Percentiles rank a stretch among this genome's conserved stretches.
phyloP scores from a whole-genome alignment of 108 stramenopile species.

The Seminavis robusta region DNA sequence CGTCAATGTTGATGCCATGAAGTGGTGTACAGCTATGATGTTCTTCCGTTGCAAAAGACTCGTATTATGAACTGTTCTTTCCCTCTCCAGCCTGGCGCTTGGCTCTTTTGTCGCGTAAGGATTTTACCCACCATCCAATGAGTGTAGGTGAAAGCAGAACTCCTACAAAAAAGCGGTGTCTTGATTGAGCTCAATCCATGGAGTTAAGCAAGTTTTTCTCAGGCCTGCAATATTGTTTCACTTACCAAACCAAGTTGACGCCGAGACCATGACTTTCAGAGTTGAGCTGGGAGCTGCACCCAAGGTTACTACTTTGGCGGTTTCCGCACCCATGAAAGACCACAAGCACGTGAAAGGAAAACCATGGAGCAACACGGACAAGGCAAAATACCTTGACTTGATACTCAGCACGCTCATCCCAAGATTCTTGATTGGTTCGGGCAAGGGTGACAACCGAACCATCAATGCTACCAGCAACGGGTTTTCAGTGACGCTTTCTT shows the following conservation, averaged over 20 bases:
- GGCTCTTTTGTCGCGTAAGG: too few species aligned
- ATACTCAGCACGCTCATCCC: constrained; percentile 40
- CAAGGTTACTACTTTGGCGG: constrained; percentile 38
- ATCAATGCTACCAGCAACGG: constrained; percentile 53
- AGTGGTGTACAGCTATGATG: too few species aligned
- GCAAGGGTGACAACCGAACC: constrained; percentile 46
- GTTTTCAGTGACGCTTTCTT: constrained; percentile 30
- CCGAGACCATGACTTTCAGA: constrained; percentile 18
- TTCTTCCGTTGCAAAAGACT: too few species aligned
- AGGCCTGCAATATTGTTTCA: too few species aligned
- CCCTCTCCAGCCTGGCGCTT: too few species aligned
- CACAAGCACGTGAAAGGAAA: constrained; percentile 55
- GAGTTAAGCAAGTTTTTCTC: too few species aligned
- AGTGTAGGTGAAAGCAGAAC: too few species aligned
- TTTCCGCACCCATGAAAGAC: constrained; percentile 57
- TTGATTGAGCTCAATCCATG: too few species aligned
- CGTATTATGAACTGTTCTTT: too few species aligned
- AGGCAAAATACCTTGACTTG: constrained; percentile 26
- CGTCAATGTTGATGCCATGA: too few species aligned
- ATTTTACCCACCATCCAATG: too few species aligned
- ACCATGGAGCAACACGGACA: constrained; percentile 47
- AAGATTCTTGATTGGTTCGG: constrained; percentile 64
- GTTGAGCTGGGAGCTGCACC: constrained; percentile 22
- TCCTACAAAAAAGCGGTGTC: too few species aligned
- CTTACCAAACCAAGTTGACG: constrained; percentile 16